Evolutionary conservation across 306 rosid species (phyloP), one percentile per base, ranked within the genome.

Genomic region (Cyamopsis tetragonoloba): DNA sequence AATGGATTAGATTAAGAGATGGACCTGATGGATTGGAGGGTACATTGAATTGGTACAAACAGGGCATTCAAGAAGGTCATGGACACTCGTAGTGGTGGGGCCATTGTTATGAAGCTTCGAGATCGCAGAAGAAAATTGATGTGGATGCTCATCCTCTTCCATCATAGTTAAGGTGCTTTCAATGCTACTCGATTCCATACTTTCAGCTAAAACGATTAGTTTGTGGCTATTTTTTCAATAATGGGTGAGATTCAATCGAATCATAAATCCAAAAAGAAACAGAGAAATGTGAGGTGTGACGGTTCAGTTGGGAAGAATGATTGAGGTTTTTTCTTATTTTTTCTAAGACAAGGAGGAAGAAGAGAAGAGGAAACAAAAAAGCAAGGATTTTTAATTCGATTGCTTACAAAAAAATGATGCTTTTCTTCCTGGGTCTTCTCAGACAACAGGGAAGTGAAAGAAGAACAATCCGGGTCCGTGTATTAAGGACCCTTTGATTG

Each of bases 21-120:
- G n/a, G n/a, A 87, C 93, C 93, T 84, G 93, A 62, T 84, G 89
- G 71, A 87, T 87, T 51, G 93, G 89, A 80, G 93, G 93, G 78
- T 84, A 87, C 89, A 87, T 84, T 10, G 89, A 87, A 77, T 82
- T 87, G 42, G 90, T 82, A 56, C 95, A 87, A 47, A 87, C 90
- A 13, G 95, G 93, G 74, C 93, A 87, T 75, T 87, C 93, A 57
- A 87, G 93, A 75, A 87, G 93, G 76, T 84, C 89, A 32, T 87
- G 86, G 31, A 82, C 86, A 81, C 87, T 82, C 62, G 90, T 78
- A 31, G 84, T 80, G 49, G 68, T 66, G 35, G 82, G 84, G 12
- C 58, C 66, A 66, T 31, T 82, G 68, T 15, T 82, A 44, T 62
- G 86, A 31, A 76, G 68, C 85, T 87, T 85, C 7, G 90, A 70